Percentiles rank a stretch among this genome's conserved stretches.
Conservation (phyloP, 805 yeast genomes). For the Metschnikowia matae region DNA sequence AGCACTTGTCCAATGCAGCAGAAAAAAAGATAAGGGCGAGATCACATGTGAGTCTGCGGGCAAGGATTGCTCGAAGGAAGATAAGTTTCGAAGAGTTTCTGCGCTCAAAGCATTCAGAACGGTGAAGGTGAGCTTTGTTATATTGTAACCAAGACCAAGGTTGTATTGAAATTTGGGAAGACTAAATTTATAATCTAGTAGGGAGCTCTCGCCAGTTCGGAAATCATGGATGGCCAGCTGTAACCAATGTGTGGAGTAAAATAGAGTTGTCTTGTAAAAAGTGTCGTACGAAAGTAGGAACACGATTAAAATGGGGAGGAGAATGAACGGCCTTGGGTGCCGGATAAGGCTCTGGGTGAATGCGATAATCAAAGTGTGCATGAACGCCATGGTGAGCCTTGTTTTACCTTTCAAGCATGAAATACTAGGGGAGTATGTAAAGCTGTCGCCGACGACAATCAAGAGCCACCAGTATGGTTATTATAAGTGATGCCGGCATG, state of each 20-base stretch:
- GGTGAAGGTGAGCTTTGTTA: slow-evolving; percentile 8
- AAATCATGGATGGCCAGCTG: slow-evolving; percentile 1
- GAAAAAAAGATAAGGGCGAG: slow-evolving; percentile 13
- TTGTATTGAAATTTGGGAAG: background rate
- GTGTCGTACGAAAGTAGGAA: slow-evolving; percentile 34
- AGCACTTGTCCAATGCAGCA: background rate
- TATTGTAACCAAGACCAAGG: background rate
- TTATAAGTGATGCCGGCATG: background rate
- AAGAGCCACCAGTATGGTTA: background rate
- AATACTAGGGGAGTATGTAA: background rate
- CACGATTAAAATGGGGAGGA: slow-evolving; percentile 28
- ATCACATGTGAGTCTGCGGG: slow-evolving; percentile 6
- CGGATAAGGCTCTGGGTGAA: slow-evolving; percentile 20
- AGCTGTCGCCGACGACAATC: background rate
- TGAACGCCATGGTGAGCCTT: background rate
- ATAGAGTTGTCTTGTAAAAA: slow-evolving; percentile 31
- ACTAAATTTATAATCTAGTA: background rate
- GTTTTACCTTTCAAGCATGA: background rate
- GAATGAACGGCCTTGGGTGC: slow-evolving; percentile 26
- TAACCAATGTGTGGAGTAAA: background rate
- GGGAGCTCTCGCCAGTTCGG: background rate
- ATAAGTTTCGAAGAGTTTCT: slow-evolving; percentile 7
- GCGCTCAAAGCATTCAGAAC: slow-evolving; percentile 9
- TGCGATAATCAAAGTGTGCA: slow-evolving; percentile 15
- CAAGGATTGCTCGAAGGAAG: slow-evolving; percentile 8